These are phyloP conservation scores for Ustilago trichophora DNA, from an alignment of 1,284 basidiomycete species.

Conservation along the genomic window DNA sequence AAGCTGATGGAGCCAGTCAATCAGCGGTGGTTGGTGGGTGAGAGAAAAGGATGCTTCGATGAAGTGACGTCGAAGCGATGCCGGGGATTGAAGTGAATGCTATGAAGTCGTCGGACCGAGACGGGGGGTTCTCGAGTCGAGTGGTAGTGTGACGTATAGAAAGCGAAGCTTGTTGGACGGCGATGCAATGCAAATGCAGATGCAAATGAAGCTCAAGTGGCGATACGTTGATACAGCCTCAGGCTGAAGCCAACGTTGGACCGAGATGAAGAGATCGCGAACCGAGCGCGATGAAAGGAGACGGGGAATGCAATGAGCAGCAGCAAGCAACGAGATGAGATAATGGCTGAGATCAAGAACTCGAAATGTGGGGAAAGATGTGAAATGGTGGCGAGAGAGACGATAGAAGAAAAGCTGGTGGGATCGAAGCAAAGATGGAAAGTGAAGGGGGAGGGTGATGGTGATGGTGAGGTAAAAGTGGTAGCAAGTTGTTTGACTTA, in stretches of 20 bases:
- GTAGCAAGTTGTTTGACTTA: no score
- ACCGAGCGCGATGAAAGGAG: constrained; percentile 25
- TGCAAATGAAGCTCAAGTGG: constrained; percentile 5
- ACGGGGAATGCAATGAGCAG: constrained; percentile 15
- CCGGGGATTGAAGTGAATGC: constrained; percentile 14
- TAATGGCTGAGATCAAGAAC: no score
- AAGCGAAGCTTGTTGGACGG: neutral
- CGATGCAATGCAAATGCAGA: neutral
- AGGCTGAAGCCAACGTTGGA: constrained; percentile 1
- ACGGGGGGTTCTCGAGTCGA: no score
- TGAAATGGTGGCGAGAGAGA: neutral
- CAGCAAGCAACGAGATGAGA: constrained; percentile 1
- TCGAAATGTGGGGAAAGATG: no score
- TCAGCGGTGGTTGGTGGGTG: constrained; percentile 11
- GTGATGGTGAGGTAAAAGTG: no score
- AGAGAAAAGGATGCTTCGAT: neutral
- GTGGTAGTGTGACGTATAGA: neutral
- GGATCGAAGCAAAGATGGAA: no score
- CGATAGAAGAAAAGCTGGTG: no score
- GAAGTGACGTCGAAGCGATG: constrained; percentile 16
- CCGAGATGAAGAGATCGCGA: constrained; percentile 27
- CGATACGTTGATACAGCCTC: constrained; percentile 1
- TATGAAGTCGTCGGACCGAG: no score
- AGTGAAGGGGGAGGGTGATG: neutral
- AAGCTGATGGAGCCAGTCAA: constrained; percentile 32